phyloP scores from a whole-genome alignment of 192 early-diverging fungal genomes.

The Geranomyces variabilis region DNA sequence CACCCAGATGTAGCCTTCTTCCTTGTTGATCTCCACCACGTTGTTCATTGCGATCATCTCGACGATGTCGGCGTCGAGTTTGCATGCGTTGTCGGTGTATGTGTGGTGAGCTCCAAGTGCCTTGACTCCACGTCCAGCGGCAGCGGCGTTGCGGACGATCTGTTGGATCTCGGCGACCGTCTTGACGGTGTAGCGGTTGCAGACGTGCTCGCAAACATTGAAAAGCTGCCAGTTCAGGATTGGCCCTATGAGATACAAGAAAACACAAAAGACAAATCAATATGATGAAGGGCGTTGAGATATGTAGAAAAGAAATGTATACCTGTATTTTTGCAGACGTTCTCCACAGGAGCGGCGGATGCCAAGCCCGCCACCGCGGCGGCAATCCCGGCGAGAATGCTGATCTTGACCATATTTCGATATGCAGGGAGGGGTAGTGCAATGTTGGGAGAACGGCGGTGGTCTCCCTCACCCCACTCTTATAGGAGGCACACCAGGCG shows the following conservation, averaged over 20 bases:
- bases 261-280: not conserved
- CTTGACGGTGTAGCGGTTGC: conserved; percentile 3
- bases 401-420: conserved; percentile 1
- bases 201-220: not conserved
- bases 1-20: not conserved
- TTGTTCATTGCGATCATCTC: not conserved
- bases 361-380: not conserved
- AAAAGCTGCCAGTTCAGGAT: conserved; percentile 7
- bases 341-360: not conserved
- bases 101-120: not conserved
- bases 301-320: not conserved
- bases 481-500: no score
- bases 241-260: not conserved
- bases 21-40: conserved; percentile 1
- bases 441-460: no score
- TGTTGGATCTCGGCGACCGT: conserved; percentile 5
- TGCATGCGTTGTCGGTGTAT: conserved; percentile 13
- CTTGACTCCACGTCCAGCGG: not conserved
- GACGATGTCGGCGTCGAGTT: conserved; percentile 6
- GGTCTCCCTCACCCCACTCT: no score
- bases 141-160: conserved; percentile 8
- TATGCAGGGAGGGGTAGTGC: no score
- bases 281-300: not conserved
- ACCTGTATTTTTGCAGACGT: not conserved
- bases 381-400: not conserved